These are phyloP conservation scores for Ramaria sp. DNA, from an alignment of 768 basidiomycete species.

Conservation along the genomic window DNA sequence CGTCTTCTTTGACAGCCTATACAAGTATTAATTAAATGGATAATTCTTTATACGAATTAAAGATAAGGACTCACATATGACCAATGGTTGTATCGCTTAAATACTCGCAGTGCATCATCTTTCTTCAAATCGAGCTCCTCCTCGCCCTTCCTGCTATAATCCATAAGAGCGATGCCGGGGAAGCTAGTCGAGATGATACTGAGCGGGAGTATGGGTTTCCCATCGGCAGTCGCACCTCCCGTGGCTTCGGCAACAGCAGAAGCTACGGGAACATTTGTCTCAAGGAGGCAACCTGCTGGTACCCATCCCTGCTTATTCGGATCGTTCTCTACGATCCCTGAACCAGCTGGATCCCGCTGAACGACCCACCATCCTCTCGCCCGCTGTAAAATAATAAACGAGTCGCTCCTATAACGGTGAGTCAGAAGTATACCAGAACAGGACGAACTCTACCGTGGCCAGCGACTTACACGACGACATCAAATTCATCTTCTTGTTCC, in stretches of 20 bases:
- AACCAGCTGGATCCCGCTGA: slow-evolving; percentile 83
- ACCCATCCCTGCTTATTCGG: slow-evolving; percentile 90
- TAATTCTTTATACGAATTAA: neutral
- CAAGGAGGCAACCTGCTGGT: slow-evolving; percentile 91
- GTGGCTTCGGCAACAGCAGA: slow-evolving; percentile 78
- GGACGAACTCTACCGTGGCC: slow-evolving; percentile 1
- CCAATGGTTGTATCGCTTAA: slow-evolving; percentile 98
- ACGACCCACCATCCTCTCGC: slow-evolving; percentile 99
- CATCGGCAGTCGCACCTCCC: slow-evolving; percentile 33
- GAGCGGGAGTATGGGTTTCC: slow-evolving; percentile 66
- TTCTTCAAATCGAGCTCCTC: slow-evolving; percentile 86
- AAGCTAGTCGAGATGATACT: slow-evolving; percentile 97
- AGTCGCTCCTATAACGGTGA: slow-evolving; percentile 56
- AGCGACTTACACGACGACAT: slow-evolving; percentile 79
- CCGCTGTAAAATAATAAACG: slow-evolving; percentile 85
- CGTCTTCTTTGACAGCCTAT: slow-evolving; percentile 87
- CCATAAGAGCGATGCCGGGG: slow-evolving; percentile 93
- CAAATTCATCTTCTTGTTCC: slow-evolving; percentile 97
- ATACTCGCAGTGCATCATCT: slow-evolving; percentile 82
- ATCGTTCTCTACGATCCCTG: slow-evolving; percentile 68
- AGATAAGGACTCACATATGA: slow-evolving; percentile 54
- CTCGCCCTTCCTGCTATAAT: slow-evolving; percentile 87
- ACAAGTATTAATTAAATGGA: slow-evolving; percentile 8
- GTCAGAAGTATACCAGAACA: slow-evolving; percentile 9
- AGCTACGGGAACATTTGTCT: slow-evolving; percentile 85